These are phyloP conservation scores for Trifolium dubium DNA, from an alignment of 306 rosid species.

Conservation along the genomic window DNA sequence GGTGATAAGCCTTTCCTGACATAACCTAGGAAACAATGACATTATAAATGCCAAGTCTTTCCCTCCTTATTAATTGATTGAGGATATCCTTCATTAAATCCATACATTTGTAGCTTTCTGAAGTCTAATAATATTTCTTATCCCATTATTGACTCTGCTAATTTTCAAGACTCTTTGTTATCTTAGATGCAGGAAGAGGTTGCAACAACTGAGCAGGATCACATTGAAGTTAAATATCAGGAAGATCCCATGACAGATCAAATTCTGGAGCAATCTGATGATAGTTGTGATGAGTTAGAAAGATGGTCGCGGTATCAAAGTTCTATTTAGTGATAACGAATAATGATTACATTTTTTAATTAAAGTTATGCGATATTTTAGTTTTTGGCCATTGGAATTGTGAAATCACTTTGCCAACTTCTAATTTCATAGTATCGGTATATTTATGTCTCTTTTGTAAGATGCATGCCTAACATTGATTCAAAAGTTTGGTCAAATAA, in stretches of 20 bases:
- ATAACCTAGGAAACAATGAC: neutral
- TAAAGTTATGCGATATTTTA: neutral
- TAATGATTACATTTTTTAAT: neutral
- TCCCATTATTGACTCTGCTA: slow-evolving; percentile 8
- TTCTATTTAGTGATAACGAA: slow-evolving; percentile 31
- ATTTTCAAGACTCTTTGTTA: slow-evolving; percentile 15
- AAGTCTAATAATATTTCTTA: slow-evolving; percentile 2
- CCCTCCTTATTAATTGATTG: neutral
- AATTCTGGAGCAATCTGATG: slow-evolving; percentile 59
- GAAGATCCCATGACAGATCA: slow-evolving; percentile 49
- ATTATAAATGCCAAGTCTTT: slow-evolving; percentile 12
- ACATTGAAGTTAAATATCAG: slow-evolving; percentile 44
- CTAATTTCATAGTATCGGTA: neutral
- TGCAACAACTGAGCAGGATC: slow-evolving; percentile 44
- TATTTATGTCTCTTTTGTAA: neutral
- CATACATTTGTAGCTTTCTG: neutral
- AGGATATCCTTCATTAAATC: slow-evolving; percentile 13
- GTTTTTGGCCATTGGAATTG: neutral
- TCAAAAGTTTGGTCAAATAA: neutral
- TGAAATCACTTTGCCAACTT: neutral
- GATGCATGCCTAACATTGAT: neutral
- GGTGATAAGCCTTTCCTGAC: neutral
- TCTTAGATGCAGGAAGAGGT: slow-evolving; percentile 53
- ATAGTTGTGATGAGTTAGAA: slow-evolving; percentile 48
- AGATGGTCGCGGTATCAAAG: slow-evolving; percentile 56